Base-by-base conservation (phyloP, 1,139 yeast species). In the Taphrina deformans region DNA sequence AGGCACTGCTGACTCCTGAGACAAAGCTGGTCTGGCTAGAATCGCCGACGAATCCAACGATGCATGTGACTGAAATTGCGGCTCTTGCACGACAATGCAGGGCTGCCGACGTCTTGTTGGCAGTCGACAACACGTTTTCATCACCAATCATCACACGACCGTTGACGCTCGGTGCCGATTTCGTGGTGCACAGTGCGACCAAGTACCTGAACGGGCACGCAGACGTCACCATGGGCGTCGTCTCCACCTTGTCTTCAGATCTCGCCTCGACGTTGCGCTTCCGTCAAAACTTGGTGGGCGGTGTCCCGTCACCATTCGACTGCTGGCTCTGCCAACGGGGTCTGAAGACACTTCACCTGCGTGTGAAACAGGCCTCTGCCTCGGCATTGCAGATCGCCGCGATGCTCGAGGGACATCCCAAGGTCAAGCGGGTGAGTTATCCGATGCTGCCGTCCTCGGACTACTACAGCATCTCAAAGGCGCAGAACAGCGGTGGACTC, bases 261-360 rank as follows among this genome's bases (percentile, higher is more conserved):
- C 78, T 88, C 72, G 85, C 85, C 77, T 85, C 85, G 70, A 80
- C 80, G 72, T 82, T 85, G 76, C 81, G 89, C 69, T 89, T 88
- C 80, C 81, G 88, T 76, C 96, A 89, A 77, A 89, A 89, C 73
- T 96, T 96, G 70, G 81, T 88, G 73, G 96, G 96, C 69, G 90
- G 95, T 51, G 83, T 89, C 70, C 96, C 96, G 70, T 88, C 96
- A 41, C 89, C 96, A 62, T 89, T 89, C 75, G 96, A 89, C 79
- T 83, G 90, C 61, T 89, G 96, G 96, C 86, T 89, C 77, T 93
- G 96, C 67, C 96, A 89, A 82, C 83, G 96, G 77, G 96, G 96
- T 74, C 82, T 89, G 74, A 89, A 88, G 82, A 89, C 96, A 55
- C 81, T 89, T 74, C 96, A 88, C 74, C 80, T 89, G 78, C 84